Base-by-base conservation (phyloP, 305 asterid species). In the Solanum hybrid region DNA sequence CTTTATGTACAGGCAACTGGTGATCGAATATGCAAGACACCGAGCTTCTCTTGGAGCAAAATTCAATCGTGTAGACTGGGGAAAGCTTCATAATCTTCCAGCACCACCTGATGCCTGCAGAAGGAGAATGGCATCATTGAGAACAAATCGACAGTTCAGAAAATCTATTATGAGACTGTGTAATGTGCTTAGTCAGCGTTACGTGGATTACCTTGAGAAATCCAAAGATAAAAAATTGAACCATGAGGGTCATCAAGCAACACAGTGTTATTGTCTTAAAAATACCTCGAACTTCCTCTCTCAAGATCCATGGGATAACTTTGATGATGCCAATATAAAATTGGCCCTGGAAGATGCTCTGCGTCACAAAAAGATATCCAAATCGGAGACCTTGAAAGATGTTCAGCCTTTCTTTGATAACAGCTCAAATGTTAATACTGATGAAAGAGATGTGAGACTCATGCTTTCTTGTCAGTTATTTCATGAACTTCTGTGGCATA, bases 11-110 rank as follows among this genome's bases (percentile, higher is more conserved):
- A 97, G 99, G 93, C 94, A 93, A 92, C 91, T 97, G 94, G 96
- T 96, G 93, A 95, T 95, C 75, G 97, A 93, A 92, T 97, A 97
- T 93, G 95, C 93, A 92, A 95, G 94, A 93, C 88, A 94, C 90
- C 95, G 98, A 93, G 98, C 98, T 92, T 92, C 95, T 92, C 95
- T 91, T 88, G 99, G 99, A 88, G 96, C 96, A 89, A 95, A 95
- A 51, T 94, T 91, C 93, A 93, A 95, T 92, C 96, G 98, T 85
- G 93, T 93, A 85, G 93, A 93, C 91, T 97, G 99, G 99, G 88
- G 87, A 85, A 91, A 98, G 37, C 92, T 97, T 91, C 86, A 91
- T 89, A 94, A 94, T 93, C 98, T 97, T 83, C 99, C 99, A 29
- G 98, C 97, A 37, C 94, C 98, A 67, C 98, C 96, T 89, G 93